Conservation (phyloP, 805 yeast species). For the Tetrapisispora namnaoensis region DNA sequence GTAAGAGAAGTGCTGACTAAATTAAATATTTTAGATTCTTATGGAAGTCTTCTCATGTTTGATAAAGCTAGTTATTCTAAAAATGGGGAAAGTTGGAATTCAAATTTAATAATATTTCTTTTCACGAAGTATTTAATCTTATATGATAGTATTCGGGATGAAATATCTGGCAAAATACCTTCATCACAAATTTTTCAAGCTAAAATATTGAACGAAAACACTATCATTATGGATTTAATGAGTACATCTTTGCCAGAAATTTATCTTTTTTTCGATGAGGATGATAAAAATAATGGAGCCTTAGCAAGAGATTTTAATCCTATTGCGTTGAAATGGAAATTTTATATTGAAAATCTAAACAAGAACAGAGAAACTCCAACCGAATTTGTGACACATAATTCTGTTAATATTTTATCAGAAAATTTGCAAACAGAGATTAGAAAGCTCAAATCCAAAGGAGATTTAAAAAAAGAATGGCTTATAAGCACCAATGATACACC, state of each 20-base stretch:
- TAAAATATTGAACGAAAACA: conserved; percentile 16
- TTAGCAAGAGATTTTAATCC: no score
- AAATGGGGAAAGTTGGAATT: conserved; percentile 37
- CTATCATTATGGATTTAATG: conserved; percentile 31
- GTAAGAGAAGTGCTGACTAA: neutral
- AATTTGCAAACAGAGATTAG: conserved; percentile 2
- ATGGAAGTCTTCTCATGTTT: conserved; percentile 26
- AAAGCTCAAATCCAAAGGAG: neutral
- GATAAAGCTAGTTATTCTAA: conserved; percentile 35
- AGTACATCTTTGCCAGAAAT: conserved; percentile 37
- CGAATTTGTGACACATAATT: conserved; percentile 41
- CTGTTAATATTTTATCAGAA: conserved; percentile 36
- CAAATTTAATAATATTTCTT: conserved; percentile 8
- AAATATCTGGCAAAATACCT: conserved; percentile 35
- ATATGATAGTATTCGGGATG: conserved; percentile 13
- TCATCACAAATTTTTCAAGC: conserved; percentile 30
- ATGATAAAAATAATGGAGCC: conserved; percentile 11
- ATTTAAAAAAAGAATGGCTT: conserved; percentile 8
- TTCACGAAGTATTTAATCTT: conserved; percentile 14
- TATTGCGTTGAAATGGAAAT: conserved; percentile 33
- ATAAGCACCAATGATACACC: conserved; percentile 17
- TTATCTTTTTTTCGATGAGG: conserved; percentile 23
- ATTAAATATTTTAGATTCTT: conserved; percentile 1
- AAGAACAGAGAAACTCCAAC: conserved; percentile 11
- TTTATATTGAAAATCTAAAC: conserved; percentile 16